A percentile compares a stretch with the other conserved stretches of the same genome.
Evolutionary conservation across 352 stramenopile species (phyloP).

Genomic region (Discostella stelligera): DNA sequence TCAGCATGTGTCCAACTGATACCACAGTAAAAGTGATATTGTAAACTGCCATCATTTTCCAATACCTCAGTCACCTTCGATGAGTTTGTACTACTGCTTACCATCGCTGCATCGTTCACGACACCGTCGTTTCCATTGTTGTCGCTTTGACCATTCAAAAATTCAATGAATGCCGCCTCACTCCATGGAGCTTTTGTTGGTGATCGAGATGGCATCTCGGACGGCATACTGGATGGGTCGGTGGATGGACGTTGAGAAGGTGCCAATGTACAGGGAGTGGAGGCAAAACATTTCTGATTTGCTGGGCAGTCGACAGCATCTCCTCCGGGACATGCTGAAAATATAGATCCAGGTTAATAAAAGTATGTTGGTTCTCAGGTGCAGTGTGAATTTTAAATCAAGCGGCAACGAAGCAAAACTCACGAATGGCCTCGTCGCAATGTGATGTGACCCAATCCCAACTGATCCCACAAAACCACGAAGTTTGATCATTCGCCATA

Average conservation of each 20-base stretch:
- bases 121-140: not conserved
- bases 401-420: not conserved
- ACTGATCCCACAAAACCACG: constrained; percentile 31
- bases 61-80: constrained; percentile 17
- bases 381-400: not conserved
- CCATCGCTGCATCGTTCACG: not conserved
- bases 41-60: constrained; percentile 21
- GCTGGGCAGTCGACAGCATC: constrained; percentile 22
- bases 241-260: constrained; percentile 12
- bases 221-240: constrained; percentile 1
- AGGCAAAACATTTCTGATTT: constrained; percentile 27
- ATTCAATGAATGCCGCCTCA: constrained; percentile 16
- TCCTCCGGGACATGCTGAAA: constrained; percentile 17
- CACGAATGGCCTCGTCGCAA: constrained; percentile 20
- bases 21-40: constrained; percentile 42
- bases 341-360: not conserved
- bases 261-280: constrained; percentile 26
- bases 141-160: constrained; percentile 22
- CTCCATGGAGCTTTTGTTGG: constrained; percentile 28
- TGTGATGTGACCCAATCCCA: constrained; percentile 33
- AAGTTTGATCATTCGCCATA: constrained; percentile 15
- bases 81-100: not conserved
- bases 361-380: not conserved
- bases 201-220: constrained; percentile 1
- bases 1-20: constrained; percentile 32